phyloP scores from a whole-genome alignment of 225 moss, liverwort and hornwort genomes.

The Pleurozium schreberi region DNA sequence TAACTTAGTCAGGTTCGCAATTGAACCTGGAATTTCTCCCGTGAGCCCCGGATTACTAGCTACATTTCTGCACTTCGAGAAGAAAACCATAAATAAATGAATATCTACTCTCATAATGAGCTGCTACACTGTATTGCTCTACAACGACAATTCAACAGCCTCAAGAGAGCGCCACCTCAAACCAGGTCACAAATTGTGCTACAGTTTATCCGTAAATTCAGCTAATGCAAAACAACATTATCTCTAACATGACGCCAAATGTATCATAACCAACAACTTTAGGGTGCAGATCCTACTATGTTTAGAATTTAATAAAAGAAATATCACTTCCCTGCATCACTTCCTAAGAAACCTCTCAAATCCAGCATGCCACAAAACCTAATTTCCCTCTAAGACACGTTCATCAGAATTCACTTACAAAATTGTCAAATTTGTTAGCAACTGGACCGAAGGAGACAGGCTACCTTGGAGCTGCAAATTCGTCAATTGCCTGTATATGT shows the following conservation, averaged over 20 bases:
- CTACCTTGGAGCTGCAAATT: constrained; percentile 18
- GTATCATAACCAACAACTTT: neutral
- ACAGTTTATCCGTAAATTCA: neutral
- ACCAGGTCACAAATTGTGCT: neutral
- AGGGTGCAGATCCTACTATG: neutral
- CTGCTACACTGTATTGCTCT: neutral
- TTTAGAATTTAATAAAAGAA: neutral
- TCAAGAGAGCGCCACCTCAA: neutral
- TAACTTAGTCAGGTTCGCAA: constrained; percentile 9
- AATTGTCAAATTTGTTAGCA: constrained; percentile 11
- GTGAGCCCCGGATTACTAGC: constrained; percentile 19
- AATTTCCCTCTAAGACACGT: neutral
- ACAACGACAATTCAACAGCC: neutral
- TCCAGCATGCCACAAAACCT: neutral
- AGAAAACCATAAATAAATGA: neutral
- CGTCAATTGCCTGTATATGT: constrained; percentile 20
- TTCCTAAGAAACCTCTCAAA: neutral
- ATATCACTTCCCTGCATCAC: neutral
- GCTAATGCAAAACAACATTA: neutral
- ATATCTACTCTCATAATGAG: neutral
- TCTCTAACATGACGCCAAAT: neutral
- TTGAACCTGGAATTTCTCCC: neutral
- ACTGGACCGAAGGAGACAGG: neutral
- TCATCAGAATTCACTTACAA: constrained; percentile 21
- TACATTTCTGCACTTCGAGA: constrained; percentile 12